Evolutionary conservation across 768 basidiomycete species (phyloP).

Genomic region (Collybiopsis confluens): DNA sequence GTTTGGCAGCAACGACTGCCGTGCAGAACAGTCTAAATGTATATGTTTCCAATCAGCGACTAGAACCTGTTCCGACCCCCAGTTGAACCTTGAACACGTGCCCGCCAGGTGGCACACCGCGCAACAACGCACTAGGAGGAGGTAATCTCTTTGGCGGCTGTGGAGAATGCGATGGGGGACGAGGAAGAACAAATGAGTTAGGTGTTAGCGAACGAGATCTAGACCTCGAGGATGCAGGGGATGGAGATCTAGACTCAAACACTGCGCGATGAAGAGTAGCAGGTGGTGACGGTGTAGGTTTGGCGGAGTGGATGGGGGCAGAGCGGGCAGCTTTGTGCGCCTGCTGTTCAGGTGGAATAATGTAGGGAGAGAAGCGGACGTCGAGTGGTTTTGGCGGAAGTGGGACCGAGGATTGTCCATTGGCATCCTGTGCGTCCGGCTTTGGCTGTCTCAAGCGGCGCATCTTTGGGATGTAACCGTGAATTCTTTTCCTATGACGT

Average conservation of each 20-base stretch:
- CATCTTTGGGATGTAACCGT: slow-evolving; percentile 16
- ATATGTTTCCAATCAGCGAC: too few species aligned
- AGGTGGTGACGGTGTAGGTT: not conserved
- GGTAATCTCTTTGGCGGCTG: too few species aligned
- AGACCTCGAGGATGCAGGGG: not conserved
- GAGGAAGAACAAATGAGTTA: not conserved
- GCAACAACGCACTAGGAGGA: too few species aligned
- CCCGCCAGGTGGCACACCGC: too few species aligned
- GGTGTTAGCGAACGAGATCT: not conserved
- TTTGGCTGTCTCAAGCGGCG: slow-evolving; percentile 6
- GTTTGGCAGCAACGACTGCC: too few species aligned
- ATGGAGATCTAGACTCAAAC: not conserved
- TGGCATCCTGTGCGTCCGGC: not conserved
- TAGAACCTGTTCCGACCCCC: too few species aligned
- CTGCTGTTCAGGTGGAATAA: not conserved
- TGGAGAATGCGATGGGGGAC: not conserved
- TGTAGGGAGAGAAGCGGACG: not conserved
- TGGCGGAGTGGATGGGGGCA: not conserved
- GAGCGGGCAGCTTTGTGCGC: not conserved
- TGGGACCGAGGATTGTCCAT: not conserved
- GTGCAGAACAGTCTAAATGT: too few species aligned
- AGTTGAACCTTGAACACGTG: too few species aligned
- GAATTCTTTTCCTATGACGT: slow-evolving; percentile 15
- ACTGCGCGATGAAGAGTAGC: not conserved
- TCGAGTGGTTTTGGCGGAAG: not conserved